phyloP scores from a whole-genome alignment of 164 flowering plant genomes.

The Litsea cubeba region DNA sequence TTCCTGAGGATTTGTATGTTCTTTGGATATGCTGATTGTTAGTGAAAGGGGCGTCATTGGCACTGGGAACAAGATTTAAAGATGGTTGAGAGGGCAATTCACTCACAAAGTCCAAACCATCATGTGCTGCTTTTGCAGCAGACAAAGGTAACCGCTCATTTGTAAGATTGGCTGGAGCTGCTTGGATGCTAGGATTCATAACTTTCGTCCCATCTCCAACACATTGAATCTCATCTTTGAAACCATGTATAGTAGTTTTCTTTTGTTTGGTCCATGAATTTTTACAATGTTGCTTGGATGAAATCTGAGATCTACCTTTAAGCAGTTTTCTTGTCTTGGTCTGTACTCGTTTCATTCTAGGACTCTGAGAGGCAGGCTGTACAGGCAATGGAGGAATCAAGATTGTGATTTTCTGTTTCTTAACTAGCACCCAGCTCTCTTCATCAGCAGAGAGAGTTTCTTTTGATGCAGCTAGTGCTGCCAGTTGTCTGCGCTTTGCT shows the following conservation, averaged over 20 bases:
- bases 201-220: constrained; percentile 5
- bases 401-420: constrained; percentile 79
- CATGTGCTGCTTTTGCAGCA: constrained; percentile 6
- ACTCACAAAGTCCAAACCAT: constrained; percentile 11
- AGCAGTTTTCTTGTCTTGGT: constrained; percentile 6
- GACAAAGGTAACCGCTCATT: constrained; percentile 11
- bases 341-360: constrained; percentile 20
- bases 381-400: constrained; percentile 52
- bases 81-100: constrained; percentile 9
- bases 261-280: constrained; percentile 24
- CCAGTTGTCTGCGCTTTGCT: constrained; percentile 34
- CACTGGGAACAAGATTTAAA: constrained; percentile 3
- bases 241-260: constrained; percentile 12
- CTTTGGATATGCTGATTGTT: background rate
- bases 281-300: constrained; percentile 6
- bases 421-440: constrained; percentile 74
- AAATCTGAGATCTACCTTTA: constrained; percentile 3
- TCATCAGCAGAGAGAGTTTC: constrained; percentile 25
- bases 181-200: background rate
- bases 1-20: background rate
- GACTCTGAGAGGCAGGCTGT: constrained; percentile 19
- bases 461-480: constrained; percentile 23
- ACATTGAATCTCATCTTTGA: constrained; percentile 18
- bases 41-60: background rate
- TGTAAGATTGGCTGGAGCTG: constrained; percentile 6